These are phyloP conservation scores for Chrysanthemum seticuspe DNA, from an alignment of 129 eudicot species.

Conservation along the genomic window DNA sequence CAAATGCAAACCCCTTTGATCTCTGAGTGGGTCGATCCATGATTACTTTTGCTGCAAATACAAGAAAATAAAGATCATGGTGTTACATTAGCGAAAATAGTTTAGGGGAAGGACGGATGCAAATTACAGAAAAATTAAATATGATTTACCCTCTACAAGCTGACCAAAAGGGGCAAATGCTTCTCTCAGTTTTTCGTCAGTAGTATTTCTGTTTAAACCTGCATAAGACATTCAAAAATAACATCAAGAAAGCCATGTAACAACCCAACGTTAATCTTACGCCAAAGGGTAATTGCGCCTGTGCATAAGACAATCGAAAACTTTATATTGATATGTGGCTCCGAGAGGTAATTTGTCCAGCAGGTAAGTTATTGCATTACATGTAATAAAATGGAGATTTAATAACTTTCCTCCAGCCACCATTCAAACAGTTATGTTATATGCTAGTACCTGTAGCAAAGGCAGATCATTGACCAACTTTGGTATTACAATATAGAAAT, in stretches of 20 bases:
- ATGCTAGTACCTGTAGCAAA: neutral
- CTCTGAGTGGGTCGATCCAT: constrained; percentile 71
- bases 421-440: too few relatives aligned
- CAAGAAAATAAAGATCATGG: neutral
- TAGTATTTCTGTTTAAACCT: constrained; percentile 84
- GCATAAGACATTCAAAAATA: constrained; percentile 22
- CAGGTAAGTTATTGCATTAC: too few relatives aligned
- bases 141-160: constrained; percentile 65
- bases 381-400: too few relatives aligned
- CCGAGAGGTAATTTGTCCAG: too few relatives aligned
- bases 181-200: constrained; percentile 77
- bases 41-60: constrained; percentile 72
- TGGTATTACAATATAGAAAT: too few relatives aligned
- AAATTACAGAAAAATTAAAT: neutral
- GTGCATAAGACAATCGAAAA: too few relatives aligned
- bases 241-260: constrained; percentile 15
- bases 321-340: too few relatives aligned
- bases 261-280: neutral
- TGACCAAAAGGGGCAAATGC: constrained; percentile 81
- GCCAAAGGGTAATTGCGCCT: neutral
- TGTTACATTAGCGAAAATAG: neutral
- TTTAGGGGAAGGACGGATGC: neutral
- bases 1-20: constrained; percentile 93
- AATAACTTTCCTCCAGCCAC: too few relatives aligned
- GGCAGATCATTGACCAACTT: neutral